Evolutionary conservation across 2,329 filamentous ascomycete genomes (phyloP), one percentile per base, ranked within the genome.

Genomic region (Massarina eburnea): DNA sequence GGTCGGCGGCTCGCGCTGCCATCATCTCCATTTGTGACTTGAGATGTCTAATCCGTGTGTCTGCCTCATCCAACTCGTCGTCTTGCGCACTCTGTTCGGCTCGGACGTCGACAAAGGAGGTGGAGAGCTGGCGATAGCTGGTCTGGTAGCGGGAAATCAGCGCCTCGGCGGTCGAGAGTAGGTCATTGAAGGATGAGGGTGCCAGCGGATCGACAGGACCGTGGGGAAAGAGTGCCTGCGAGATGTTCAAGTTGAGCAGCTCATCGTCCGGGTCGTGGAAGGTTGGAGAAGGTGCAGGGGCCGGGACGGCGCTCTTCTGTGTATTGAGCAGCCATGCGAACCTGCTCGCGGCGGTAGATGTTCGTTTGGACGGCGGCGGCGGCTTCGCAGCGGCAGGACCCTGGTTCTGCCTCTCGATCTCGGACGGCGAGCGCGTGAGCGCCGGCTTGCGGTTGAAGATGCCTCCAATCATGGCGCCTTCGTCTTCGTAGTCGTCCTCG

Each of bases 1-100:
- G 80, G 55, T 82, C 77, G 14, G 73, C 66, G 2, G 78, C 76
- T 48, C 76, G 75, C 26, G 74, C 74, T 4, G 80, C 79, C 74
- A 84, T 80, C 29, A 79, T 79, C 59, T 83, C 78, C 17, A 85
- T 71, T 62, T 85, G 82, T 52, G 78, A 72, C 66, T 83, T 84
- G 42, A 84, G 67, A 54, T 83, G 78, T 29, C 75, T 71, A 12
- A 79, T 74, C 7, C 81, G 74, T 30, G 79, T 82, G 26, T 81
- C 75, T 12, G 80, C 76, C 55, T 84, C 82, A 49, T 83, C 80
- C 0, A 82, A 72, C 61, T 85, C 82, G 51, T 84, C 82, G n/a
- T 75, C 72, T 54, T 81, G 78, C 9, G 78, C 77, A 41, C 76
- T 77, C 48, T 81, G 77, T 54, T 83, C 80, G 3, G 76, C 77